phyloP scores from a whole-genome alignment of 192 early-diverging fungal species.

The Podila epicladia region DNA sequence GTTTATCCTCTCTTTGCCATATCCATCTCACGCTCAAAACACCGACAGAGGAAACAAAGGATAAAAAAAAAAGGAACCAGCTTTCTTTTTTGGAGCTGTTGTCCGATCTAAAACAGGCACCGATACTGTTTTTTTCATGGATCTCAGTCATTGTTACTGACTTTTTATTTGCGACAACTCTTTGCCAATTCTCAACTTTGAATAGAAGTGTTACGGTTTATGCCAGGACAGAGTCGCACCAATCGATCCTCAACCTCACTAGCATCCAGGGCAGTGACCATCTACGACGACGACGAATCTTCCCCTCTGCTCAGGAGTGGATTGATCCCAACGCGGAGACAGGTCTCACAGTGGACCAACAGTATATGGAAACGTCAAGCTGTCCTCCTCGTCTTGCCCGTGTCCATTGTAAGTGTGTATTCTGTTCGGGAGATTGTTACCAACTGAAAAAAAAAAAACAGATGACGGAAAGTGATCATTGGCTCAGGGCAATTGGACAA shows the following conservation, averaged over 20 bases:
- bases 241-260: constrained; percentile 48
- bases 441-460: neutral
- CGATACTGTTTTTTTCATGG: neutral
- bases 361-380: constrained; percentile 49
- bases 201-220: constrained; percentile 37
- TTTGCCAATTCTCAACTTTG: neutral
- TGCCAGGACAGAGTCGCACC: constrained; percentile 34
- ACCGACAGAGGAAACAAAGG: too few species aligned
- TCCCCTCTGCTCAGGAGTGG: constrained; percentile 33
- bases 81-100: too few species aligned
- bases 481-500: neutral
- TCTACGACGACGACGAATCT: constrained; percentile 49
- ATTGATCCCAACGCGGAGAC: constrained; percentile 39
- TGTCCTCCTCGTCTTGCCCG: constrained; percentile 41
- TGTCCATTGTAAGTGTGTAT: constrained; percentile 33
- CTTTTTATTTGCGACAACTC: neutral
- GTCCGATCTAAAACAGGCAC: too few species aligned
- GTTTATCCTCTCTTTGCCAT: too few species aligned
- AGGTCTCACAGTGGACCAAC: constrained; percentile 49
- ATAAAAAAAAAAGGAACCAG: too few species aligned
- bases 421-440: neutral
- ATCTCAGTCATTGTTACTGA: neutral
- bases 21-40: too few species aligned
- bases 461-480: neutral
- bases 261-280: constrained; percentile 47